A percentile compares a stretch with the other conserved stretches of the same genome.
These are phyloP conservation scores for Sugiyamaella xylanicola DNA, from an alignment of 1,139 yeast species.

Conservation along the genomic window DNA sequence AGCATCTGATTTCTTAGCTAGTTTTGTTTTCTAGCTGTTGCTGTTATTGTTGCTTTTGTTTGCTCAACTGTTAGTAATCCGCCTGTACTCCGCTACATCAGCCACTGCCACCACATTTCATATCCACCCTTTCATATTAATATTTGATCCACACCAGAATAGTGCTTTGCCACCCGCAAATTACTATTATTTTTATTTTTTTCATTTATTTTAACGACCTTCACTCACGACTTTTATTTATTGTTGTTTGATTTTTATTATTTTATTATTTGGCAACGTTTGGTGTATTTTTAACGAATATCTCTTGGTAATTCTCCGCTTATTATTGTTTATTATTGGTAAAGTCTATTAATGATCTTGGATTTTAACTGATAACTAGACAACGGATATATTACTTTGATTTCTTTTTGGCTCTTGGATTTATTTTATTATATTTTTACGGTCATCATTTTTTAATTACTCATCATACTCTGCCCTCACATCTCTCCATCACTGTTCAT, in stretches of 20 bases:
- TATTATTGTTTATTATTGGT: background rate
- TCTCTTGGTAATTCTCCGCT: background rate
- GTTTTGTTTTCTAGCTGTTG: background rate
- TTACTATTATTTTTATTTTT: conserved; percentile 1
- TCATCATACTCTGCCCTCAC: conserved; percentile 3
- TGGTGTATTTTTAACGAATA: conserved; percentile 11
- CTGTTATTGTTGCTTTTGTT: background rate
- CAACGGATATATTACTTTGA: background rate
- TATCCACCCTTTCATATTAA: background rate
- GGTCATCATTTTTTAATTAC: background rate
- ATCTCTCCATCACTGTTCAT: too few relatives aligned
- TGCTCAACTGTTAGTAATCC: background rate
- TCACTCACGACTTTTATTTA: conserved; percentile 17
- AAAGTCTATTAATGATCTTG: conserved; percentile 13
- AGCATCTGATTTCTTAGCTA: background rate
- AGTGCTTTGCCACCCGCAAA: background rate
- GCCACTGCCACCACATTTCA: background rate
- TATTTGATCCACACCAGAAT: background rate
- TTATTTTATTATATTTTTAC: background rate
- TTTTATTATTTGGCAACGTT: conserved; percentile 1
- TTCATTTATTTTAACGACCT: conserved; percentile 9
- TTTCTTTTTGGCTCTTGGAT: background rate
- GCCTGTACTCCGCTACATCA: background rate
- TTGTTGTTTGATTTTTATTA: conserved; percentile 11
- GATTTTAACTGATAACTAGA: background rate